Percentiles rank a stretch among this genome's conserved stretches.
Evolutionary conservation across 1,139 yeast genomes (phyloP).

Genomic region (Waltiozyma sp.): DNA sequence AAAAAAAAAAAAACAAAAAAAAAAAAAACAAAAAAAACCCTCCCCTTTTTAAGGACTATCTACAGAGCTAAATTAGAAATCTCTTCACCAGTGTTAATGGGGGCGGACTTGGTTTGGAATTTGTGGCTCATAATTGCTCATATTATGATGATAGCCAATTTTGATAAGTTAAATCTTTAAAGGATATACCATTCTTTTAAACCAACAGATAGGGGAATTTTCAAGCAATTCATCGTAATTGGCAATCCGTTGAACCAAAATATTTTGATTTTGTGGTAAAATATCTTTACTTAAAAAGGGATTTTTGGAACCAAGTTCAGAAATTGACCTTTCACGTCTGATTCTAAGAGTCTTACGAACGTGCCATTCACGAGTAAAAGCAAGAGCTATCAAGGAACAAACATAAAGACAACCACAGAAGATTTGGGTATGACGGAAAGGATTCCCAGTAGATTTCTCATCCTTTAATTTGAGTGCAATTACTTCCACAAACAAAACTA

Average conservation of each 20-base stretch:
- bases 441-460: conserved; percentile 18
- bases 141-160: too few species aligned
- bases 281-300: background rate
- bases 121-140: too few species aligned
- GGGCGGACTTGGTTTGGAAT: too few species aligned
- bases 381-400: conserved; percentile 22
- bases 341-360: conserved; percentile 1
- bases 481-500: conserved; percentile 38
- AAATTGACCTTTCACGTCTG: conserved; percentile 1
- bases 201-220: background rate
- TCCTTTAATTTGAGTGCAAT: conserved; percentile 39
- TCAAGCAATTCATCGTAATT: conserved; percentile 7
- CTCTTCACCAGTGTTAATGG: too few species aligned
- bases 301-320: conserved; percentile 2
- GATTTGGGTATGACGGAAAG: conserved; percentile 49
- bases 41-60: too few species aligned
- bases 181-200: background rate
- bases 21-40: too few species aligned
- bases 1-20: too few species aligned
- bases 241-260: conserved; percentile 1
- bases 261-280: background rate
- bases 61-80: too few species aligned
- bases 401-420: conserved; percentile 43
- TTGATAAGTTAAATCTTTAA: background rate
- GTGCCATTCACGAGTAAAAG: conserved; percentile 27